These are phyloP conservation scores for Avicennia marina DNA, from an alignment of 257 asterid species.

Conservation along the genomic window DNA sequence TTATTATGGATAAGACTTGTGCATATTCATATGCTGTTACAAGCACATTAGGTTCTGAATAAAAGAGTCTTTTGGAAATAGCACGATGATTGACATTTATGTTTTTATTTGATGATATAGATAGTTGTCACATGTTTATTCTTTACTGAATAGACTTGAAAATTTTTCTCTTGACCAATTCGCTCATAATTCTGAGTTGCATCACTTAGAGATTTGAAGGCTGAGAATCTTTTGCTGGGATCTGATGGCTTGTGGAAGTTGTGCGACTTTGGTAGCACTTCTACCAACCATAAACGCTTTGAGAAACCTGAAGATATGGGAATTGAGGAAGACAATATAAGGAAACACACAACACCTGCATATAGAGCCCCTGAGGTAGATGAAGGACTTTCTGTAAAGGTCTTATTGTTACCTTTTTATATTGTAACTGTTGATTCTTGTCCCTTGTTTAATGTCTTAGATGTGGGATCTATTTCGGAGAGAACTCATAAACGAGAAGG, in stretches of 20 bases:
- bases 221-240: constrained; percentile 93
- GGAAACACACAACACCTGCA: constrained; percentile 98
- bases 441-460: constrained; percentile 52
- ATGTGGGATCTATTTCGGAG: constrained; percentile 96
- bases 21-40: neutral
- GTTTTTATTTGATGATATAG: constrained; percentile 1
- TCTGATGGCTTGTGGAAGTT: constrained; percentile 94
- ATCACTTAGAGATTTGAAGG: constrained; percentile 80
- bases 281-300: constrained; percentile 93
- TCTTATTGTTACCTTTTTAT: constrained; percentile 25
- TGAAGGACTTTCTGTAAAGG: constrained; percentile 28
- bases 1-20: neutral
- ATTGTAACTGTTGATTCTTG: constrained; percentile 37
- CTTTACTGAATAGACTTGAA: constrained; percentile 14
- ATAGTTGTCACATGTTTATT: neutral
- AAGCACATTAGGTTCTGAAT: neutral
- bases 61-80: constrained; percentile 8
- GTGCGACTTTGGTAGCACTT: constrained; percentile 93
- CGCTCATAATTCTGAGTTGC: constrained; percentile 27
- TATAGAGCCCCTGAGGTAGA: constrained; percentile 99
- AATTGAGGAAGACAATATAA: constrained; percentile 90
- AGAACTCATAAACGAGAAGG: constrained; percentile 88
- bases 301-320: constrained; percentile 99
- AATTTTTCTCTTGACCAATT: too few relatives aligned
- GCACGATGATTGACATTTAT: neutral